Evolutionary conservation across 192 early-diverging fungal species (phyloP).

Genomic region (Jimgerdemannia flammicorona): DNA sequence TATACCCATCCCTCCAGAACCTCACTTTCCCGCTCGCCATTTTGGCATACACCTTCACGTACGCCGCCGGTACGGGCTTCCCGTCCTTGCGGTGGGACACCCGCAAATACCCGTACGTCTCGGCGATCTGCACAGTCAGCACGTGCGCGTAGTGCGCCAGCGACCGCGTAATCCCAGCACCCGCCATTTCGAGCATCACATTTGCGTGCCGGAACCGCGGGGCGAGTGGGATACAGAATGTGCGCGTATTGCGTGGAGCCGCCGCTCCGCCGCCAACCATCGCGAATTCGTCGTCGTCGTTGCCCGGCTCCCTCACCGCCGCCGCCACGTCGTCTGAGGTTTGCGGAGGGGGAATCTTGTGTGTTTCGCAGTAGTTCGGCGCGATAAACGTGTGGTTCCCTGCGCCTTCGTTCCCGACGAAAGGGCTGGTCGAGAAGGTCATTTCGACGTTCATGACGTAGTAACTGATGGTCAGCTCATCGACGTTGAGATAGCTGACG

Average conservation of each 20-base stretch:
- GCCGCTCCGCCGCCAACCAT: conserved; percentile 1
- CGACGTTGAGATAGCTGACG: conserved; percentile 32
- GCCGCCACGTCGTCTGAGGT: conserved; percentile 2
- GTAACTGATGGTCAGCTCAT: conserved; percentile 29
- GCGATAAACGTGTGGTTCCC: conserved; percentile 32
- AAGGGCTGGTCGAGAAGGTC: conserved; percentile 45
- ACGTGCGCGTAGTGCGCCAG: conserved; percentile 39
- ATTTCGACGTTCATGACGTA: conserved; percentile 44
- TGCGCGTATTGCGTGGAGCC: neutral
- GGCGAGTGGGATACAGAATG: neutral
- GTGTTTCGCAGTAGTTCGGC: conserved; percentile 25
- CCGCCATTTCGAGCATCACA: conserved; percentile 18
- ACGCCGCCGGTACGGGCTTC: conserved; percentile 35
- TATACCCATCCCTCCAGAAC: conserved; percentile 56
- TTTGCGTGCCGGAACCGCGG: neutral
- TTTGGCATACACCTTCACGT: conserved; percentile 47
- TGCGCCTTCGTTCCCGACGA: conserved; percentile 17
- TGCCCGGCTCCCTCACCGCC: neutral
- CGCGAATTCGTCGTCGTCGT: conserved; percentile 1
- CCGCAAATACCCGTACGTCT: conserved; percentile 31
- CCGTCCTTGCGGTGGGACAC: conserved; percentile 23
- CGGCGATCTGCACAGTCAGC: conserved; percentile 36
- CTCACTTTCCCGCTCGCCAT: conserved; percentile 19
- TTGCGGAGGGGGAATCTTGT: neutral
- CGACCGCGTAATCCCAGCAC: conserved; percentile 21